These are phyloP conservation scores for Rosa hybrid DNA, from an alignment of 331 rosid genomes.

Conservation along the genomic window DNA sequence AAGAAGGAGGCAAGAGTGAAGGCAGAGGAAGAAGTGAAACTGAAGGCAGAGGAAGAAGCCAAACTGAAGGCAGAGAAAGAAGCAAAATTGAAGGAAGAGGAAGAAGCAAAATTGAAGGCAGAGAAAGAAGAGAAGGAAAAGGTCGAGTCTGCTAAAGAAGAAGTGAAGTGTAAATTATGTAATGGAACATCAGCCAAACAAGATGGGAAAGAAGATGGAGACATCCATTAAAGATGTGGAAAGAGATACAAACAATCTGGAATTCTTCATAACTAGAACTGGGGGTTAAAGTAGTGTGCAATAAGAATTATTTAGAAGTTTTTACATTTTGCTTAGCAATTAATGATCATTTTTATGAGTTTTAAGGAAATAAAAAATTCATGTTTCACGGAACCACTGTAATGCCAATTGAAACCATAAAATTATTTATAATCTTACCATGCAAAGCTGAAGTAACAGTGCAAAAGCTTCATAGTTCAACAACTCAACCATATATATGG, in stretches of 20 bases:
- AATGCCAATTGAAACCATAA: no score
- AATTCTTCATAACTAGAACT: neutral
- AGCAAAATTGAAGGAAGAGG: neutral
- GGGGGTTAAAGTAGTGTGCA: neutral
- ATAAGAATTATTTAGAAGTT: neutral
- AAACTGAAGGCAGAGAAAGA: neutral
- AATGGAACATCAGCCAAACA: constrained; percentile 9
- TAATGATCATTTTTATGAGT: no score
- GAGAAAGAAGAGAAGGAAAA: constrained; percentile 1
- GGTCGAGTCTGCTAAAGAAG: constrained; percentile 7
- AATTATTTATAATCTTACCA: no score
- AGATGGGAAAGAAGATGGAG: neutral
- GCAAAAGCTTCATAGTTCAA: no score
- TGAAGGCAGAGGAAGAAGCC: constrained; percentile 7
- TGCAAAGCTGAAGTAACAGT: no score
- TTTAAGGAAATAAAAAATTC: no score
- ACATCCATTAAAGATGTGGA: neutral
- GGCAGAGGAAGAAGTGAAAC: constrained; percentile 20
- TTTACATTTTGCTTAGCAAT: no score
- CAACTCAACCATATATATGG: no score
- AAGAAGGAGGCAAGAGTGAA: constrained; percentile 40
- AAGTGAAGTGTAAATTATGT: neutral
- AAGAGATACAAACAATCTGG: neutral
- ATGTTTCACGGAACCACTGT: no score
- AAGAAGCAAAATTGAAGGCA: no score